Evolutionary conservation across 2,329 filamentous ascomycete genomes (phyloP).

Genomic region (Emericellopsis atlantica): DNA sequence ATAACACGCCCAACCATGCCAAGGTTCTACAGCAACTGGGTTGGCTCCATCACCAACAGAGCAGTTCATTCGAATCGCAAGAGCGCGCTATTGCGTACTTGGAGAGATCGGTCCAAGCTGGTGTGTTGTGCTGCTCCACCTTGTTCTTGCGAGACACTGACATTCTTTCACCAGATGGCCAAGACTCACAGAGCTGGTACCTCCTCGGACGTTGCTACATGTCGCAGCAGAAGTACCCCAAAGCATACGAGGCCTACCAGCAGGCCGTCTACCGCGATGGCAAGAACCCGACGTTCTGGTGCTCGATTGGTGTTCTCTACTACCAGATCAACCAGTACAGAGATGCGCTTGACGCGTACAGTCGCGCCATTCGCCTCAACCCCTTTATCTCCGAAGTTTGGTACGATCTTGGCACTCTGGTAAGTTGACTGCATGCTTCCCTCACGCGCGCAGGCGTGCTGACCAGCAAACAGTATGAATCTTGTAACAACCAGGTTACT

Average conservation of each 20-base stretch:
- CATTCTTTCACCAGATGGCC: constrained; percentile 53
- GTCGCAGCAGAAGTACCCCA: constrained; percentile 98
- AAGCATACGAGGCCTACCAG: constrained; percentile 96
- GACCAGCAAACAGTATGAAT: constrained; percentile 62
- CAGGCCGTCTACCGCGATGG: constrained; percentile 97
- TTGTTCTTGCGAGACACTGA: constrained; percentile 10
- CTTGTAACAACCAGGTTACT: constrained; percentile 95
- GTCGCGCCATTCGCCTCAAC: constrained; percentile 88
- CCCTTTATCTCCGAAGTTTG: constrained; percentile 98
- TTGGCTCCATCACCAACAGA: constrained; percentile 96
- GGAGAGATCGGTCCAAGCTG: constrained; percentile 88
- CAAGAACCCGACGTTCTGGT: constrained; percentile 98
- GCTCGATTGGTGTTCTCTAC: constrained; percentile 95
- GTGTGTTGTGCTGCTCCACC: constrained; percentile 40
- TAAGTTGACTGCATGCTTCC: constrained; percentile 34
- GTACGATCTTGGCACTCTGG: constrained; percentile 94
- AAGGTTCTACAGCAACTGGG: constrained; percentile 97
- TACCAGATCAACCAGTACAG: constrained; percentile 99
- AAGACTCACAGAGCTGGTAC: constrained; percentile 97
- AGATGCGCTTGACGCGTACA: constrained; percentile 94
- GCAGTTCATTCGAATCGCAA: constrained; percentile 79
- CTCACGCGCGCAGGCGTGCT: constrained; percentile 8
- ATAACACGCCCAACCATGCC: constrained; percentile 89
- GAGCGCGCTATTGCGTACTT: constrained; percentile 95
- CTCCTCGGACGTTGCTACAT: constrained; percentile 96